These are phyloP conservation scores for Orychophragmus violaceus DNA, from an alignment of 345 rosid species.

Conservation along the genomic window DNA sequence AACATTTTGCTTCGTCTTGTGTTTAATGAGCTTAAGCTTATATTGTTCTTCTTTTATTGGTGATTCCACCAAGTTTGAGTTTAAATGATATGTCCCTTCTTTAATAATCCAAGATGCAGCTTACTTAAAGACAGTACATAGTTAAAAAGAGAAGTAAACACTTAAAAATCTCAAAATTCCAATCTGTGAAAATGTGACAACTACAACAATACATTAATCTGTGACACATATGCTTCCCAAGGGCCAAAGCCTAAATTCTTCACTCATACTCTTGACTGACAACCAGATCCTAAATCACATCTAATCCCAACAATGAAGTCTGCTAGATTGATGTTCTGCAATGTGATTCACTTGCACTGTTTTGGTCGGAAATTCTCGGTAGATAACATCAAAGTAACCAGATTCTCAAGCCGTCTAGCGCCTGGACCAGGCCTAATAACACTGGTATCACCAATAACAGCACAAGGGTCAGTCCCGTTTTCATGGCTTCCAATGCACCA, in stretches of 20 bases:
- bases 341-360: conserved; percentile 55
- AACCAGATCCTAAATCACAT: conserved; percentile 15
- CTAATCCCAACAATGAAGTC: conserved; percentile 17
- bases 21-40: neutral
- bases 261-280: conserved; percentile 11
- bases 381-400: conserved; percentile 56
- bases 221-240: neutral
- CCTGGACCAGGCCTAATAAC: conserved; percentile 77
- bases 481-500: conserved; percentile 85
- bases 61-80: neutral
- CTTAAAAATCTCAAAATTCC: conserved; percentile 9
- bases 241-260: conserved; percentile 4
- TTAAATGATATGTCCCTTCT: neutral
- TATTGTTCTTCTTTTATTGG: neutral
- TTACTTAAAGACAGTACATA: neutral
- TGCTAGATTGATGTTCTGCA: conserved; percentile 5
- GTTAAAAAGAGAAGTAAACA: neutral
- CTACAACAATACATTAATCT: conserved; percentile 7
- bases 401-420: conserved; percentile 57
- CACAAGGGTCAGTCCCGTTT: conserved; percentile 87
- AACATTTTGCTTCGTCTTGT: neutral
- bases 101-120: neutral
- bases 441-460: conserved; percentile 45
- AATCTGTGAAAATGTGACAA: conserved; percentile 8
- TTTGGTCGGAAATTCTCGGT: conserved; percentile 59